Evolutionary conservation across 1,284 basidiomycete genomes (phyloP).

Genomic region (Porogramme epimiltina): DNA sequence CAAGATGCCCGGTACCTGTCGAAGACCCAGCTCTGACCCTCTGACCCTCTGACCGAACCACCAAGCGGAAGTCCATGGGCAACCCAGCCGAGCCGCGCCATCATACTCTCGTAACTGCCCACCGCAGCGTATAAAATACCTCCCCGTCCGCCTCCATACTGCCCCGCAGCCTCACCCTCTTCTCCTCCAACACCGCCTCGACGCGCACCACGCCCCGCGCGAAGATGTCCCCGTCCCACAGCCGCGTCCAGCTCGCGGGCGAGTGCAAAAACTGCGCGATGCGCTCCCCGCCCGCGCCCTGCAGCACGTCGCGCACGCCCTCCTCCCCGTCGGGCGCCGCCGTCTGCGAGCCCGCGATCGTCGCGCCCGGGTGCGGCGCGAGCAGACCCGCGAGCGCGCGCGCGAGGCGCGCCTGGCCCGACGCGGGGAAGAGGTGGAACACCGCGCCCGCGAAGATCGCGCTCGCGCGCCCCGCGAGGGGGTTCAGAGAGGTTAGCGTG

Average conservation of each 20-base stretch:
- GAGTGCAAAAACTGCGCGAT: slow-evolving; percentile 31
- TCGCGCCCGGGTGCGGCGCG: slow-evolving; percentile 33
- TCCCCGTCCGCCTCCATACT: neutral
- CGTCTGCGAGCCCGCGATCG: slow-evolving; percentile 35
- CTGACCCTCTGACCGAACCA: no score
- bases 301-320: slow-evolving; percentile 7
- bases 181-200: slow-evolving; percentile 23
- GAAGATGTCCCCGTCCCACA: slow-evolving; percentile 48
- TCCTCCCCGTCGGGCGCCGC: slow-evolving; percentile 10
- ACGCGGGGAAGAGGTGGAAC: slow-evolving; percentile 50
- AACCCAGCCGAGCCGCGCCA: no score
- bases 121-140: neutral
- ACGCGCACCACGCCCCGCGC: slow-evolving; percentile 38
- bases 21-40: no score
- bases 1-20: no score
- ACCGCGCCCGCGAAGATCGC: slow-evolving; percentile 45
- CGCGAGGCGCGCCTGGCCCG: slow-evolving; percentile 40
- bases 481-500: slow-evolving; percentile 37
- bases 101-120: neutral
- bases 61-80: no score
- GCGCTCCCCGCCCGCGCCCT: neutral
- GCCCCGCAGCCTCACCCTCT: neutral
- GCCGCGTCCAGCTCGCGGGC: slow-evolving; percentile 41
- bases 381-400: slow-evolving; percentile 40
- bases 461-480: slow-evolving; percentile 43